Evolutionary conservation across 768 basidiomycete species (phyloP), one percentile per base, ranked within the genome.

Genomic region (Fomitopsis serialis): DNA sequence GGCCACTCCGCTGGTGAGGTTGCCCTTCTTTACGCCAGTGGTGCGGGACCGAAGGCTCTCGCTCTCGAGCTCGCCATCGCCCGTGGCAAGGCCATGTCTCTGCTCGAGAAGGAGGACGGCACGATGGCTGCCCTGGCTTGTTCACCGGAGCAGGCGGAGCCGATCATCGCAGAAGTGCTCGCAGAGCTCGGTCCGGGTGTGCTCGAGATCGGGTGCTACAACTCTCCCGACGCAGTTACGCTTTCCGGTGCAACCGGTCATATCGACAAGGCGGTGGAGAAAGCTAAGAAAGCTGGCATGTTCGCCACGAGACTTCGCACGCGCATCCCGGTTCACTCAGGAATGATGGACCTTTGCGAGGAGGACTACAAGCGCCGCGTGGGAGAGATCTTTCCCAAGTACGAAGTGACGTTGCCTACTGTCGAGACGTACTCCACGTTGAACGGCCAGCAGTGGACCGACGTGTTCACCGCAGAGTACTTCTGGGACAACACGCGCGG

Each of bases 1-100:
- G 78, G 78, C 0, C 76, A 78, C 59, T 78, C 77, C n/a, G 74
- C 75, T 13, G 77, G 77, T 11, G 77, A 78, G 56, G 74, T 74
- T 0, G 72, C 72, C 0, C 46, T 77, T 19, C 53, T 78, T 11
- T 76, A 75, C 50, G 70, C 75, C 0, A 75, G 73, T 3, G 75
- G 76, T 21, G 74, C 77, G 3, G 69, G 62, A 2, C 58, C 72
- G 0, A 70, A 70, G 46, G 67, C 65, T 0, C 65, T 75, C 68
- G 75, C 74, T 2, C 48, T 78, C 29, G 74, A 77, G 56, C 55
- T 78, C 6, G 69, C 76, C 1, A 71, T 78, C 45, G 70, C 70
- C 40, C 72, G 76, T 19, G 74, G 74, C n/a, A 52, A 55, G 25
- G 68, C 72, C 2, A 66, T 78, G 63, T 57, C 65, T 0, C 47